A percentile compares a stretch with the other conserved stretches of the same genome.
Evolutionary conservation across 192 early-diverging fungal species (phyloP).

Genomic region (Backusella australiensis): DNA sequence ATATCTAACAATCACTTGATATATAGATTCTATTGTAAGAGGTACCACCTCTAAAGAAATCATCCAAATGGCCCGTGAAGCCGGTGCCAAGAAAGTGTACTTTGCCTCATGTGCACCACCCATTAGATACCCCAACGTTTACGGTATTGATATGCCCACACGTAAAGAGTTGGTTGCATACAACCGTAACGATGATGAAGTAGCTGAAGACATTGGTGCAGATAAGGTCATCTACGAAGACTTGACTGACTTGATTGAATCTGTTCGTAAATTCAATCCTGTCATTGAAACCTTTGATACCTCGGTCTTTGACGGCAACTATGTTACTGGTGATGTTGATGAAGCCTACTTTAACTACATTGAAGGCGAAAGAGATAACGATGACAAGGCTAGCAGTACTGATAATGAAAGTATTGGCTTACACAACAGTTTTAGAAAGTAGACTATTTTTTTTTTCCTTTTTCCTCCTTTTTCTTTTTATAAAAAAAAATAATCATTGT

Average conservation of each 20-base stretch:
- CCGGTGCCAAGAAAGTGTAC: slow-evolving; percentile 98
- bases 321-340: slow-evolving; percentile 82
- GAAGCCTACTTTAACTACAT: slow-evolving; percentile 63
- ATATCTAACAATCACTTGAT: background rate
- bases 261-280: slow-evolving; percentile 85
- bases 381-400: background rate
- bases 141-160: slow-evolving; percentile 99
- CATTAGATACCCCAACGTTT: slow-evolving; percentile 97
- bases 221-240: slow-evolving; percentile 94
- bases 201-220: slow-evolving; percentile 90
- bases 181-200: slow-evolving; percentile 73
- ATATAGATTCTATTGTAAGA: slow-evolving; percentile 93
- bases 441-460: background rate
- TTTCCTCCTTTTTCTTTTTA: no score
- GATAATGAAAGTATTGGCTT: slow-evolving; percentile 34
- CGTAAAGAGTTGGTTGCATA: slow-evolving; percentile 88
- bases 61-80: slow-evolving; percentile 98
- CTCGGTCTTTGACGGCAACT: slow-evolving; percentile 95
- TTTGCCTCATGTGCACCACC: slow-evolving; percentile 98
- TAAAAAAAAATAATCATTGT: background rate
- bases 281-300: slow-evolving; percentile 85
- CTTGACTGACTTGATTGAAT: slow-evolving; percentile 81
- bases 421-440: slow-evolving; percentile 30
- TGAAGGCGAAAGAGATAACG: slow-evolving; percentile 50
- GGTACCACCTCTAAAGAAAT: slow-evolving; percentile 99